Conservation (phyloP, 116 monocot genomes). For the Posidonia oceanica region DNA sequence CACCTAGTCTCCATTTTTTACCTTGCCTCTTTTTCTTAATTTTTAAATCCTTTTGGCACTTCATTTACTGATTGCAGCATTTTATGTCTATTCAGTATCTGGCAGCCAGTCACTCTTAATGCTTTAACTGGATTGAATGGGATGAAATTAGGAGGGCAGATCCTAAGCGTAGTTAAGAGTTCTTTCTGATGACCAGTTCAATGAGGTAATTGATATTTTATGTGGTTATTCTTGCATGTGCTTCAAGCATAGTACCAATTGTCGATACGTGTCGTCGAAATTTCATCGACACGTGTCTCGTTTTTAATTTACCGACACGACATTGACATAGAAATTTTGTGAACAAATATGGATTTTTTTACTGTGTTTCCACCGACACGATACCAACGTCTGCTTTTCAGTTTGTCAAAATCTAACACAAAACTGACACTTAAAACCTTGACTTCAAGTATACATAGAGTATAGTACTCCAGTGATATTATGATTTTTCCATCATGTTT, state of each 20-base stretch:
- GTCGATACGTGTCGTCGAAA: too few relatives aligned
- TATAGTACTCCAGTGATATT: neutral
- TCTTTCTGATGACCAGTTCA: conserved; percentile 25
- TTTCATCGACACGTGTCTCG: too few relatives aligned
- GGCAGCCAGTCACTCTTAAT: conserved; percentile 56
- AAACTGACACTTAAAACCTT: too few relatives aligned
- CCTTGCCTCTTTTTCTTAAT: neutral
- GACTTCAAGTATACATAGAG: neutral
- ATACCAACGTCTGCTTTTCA: too few relatives aligned
- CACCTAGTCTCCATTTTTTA: neutral
- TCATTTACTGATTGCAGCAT: neutral
- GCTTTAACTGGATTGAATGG: conserved; percentile 91
- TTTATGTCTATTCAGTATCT: conserved; percentile 40
- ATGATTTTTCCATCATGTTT: too few relatives aligned
- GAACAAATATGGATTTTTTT: too few relatives aligned
- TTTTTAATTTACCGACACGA: too few relatives aligned
- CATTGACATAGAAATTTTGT: too few relatives aligned
- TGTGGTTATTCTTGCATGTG: neutral
- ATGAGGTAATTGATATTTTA: conserved; percentile 23
- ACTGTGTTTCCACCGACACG: too few relatives aligned
- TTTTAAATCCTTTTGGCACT: neutral
- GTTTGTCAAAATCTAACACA: too few relatives aligned
- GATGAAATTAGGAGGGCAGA: conserved; percentile 61
- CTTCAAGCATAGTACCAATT: too few relatives aligned
- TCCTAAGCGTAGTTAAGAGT: conserved; percentile 67